Base-by-base conservation (phyloP, 345 rosid genomes). In the Moricandia arvensis region DNA sequence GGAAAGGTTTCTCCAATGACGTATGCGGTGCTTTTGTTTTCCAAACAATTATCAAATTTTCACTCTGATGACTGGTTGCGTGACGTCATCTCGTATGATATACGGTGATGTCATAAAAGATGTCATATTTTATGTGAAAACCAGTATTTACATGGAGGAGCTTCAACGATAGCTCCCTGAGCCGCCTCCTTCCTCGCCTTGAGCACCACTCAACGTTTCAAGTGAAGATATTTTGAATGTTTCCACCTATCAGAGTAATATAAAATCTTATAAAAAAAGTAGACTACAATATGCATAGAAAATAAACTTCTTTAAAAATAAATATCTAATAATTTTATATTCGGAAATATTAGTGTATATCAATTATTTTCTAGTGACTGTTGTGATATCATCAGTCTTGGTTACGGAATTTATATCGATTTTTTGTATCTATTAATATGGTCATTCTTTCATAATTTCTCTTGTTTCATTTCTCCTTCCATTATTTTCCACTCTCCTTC, bases 151-250 rank as follows among this genome's bases (percentile, higher is more conserved):
- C 61, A 67, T 66, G 78, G 78, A 75, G 41, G 73, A 75, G 60
- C 66, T 66, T 66, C 13, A n/a, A 66, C 72, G 60, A 65, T 65
- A 3, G 62, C 57, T 16, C 57, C 57, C 4, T 35, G 47, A 75
- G 73, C 68, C 60, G 74, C 79, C 79, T 38, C 73, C 7, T 15
- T 18, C 1, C 43, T 59, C 73, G 68, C 55, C 62, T 66, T 74
- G 66, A 1, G 54, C 31, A 68, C 47, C 72, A 67, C 60, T 61
- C 12, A 47, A 60, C 30, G 9, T 7, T 6, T 4, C 8, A 13
- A 45, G 17, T n/a, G 17, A 45, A 45, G 53, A 45, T 45, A 45
- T 45, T 41, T 12, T 12, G 15, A 41, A 10, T 41, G n/a, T 10
- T 41, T 41, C 15, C 12, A 41, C 49, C 49, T 41, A 41, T 13